phyloP scores from a whole-genome alignment of 257 asterid genomes.

The Asclepias syriaca region DNA sequence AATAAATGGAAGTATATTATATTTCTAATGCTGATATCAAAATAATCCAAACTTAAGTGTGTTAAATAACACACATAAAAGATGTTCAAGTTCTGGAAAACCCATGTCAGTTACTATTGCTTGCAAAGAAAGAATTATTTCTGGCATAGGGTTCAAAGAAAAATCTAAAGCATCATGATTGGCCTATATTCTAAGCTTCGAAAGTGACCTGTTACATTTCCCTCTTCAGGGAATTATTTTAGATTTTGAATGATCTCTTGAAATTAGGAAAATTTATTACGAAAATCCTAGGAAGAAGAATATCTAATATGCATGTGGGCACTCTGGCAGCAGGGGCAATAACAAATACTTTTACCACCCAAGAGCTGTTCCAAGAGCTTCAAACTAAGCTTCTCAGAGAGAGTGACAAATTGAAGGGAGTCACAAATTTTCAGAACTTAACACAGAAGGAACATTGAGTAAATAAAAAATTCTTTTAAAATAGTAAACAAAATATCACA shows the following conservation, averaged over 20 bases:
- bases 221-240: no score
- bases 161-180: no score
- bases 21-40: slow-evolving; percentile 1
- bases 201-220: no score
- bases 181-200: no score
- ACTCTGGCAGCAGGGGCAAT: background rate
- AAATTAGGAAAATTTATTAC: no score
- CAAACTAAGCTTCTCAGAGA: background rate
- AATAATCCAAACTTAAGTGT: background rate
- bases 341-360: background rate
- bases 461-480: slow-evolving; percentile 1
- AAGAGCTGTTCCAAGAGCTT: background rate
- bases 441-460: background rate
- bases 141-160: background rate
- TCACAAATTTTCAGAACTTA: background rate
- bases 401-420: background rate
- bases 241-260: no score
- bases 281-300: no score
- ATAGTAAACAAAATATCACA: background rate
- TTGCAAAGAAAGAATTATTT: background rate
- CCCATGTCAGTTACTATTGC: background rate
- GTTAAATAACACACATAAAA: no score
- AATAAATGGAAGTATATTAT: background rate
- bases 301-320: no score
- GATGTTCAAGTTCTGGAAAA: no score